phyloP scores from a whole-genome alignment of 2,329 filamentous ascomycete genomes.

The Byssothecium circinans region DNA sequence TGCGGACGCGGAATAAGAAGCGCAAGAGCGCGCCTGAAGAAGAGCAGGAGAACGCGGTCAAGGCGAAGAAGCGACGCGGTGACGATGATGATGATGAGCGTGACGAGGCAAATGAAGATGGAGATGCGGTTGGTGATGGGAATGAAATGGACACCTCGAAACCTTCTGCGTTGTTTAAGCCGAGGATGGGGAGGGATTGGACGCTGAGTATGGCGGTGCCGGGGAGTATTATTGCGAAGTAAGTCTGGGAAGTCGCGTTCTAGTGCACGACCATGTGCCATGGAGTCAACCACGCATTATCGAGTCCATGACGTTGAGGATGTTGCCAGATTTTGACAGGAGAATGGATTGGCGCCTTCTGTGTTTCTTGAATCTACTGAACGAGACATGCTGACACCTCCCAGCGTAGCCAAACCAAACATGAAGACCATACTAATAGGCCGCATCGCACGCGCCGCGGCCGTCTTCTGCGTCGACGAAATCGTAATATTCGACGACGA shows the following conservation, averaged over 20 bases:
- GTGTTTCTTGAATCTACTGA: not conserved
- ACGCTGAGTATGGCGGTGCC: slow-evolving; percentile 79
- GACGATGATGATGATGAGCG: slow-evolving; percentile 8
- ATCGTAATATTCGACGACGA: slow-evolving; percentile 79
- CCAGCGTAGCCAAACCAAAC: slow-evolving; percentile 70
- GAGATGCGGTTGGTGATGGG: too few species aligned
- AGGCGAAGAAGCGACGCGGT: slow-evolving; percentile 18
- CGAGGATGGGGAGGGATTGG: slow-evolving; percentile 66
- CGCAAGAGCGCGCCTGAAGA: too few species aligned
- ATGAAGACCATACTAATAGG: slow-evolving; percentile 73
- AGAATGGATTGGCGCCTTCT: not conserved
- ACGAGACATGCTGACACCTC: not conserved
- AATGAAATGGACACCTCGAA: slow-evolving; percentile 59
- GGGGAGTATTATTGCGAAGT: slow-evolving; percentile 77
- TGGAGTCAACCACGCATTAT: not conserved
- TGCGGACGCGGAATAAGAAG: too few species aligned
- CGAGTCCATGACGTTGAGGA: not conserved
- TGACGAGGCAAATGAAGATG: too few species aligned
- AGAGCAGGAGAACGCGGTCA: not conserved
- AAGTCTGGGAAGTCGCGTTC: slow-evolving; percentile 10
- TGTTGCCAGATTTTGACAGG: not conserved
- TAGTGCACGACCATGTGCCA: too few species aligned
- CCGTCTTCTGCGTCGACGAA: slow-evolving; percentile 84
- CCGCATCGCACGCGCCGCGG: slow-evolving; percentile 76
- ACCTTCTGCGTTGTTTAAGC: slow-evolving; percentile 69